Conservation (phyloP, 495 filamentous ascomycete genomes). For the Aspergillus indologenus region DNA sequence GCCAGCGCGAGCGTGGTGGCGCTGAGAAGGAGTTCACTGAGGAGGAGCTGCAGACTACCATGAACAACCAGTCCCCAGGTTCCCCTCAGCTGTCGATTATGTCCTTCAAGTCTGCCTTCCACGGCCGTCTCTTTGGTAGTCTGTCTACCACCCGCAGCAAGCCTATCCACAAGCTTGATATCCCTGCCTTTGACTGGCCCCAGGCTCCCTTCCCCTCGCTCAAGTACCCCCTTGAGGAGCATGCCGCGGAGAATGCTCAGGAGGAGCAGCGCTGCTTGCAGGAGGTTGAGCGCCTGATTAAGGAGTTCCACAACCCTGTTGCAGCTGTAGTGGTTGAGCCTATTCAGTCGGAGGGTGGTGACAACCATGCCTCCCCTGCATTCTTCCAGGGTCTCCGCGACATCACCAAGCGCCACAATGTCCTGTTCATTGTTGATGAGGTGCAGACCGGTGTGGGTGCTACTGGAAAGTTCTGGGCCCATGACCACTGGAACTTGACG, state of each 20-base stretch:
- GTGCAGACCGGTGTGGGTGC: slow-evolving; percentile 93
- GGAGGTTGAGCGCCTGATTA: slow-evolving; percentile 85
- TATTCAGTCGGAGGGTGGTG: slow-evolving; percentile 96
- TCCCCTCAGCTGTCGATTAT: slow-evolving; percentile 85
- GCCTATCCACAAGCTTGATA: slow-evolving; percentile 97
- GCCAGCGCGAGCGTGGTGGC: slow-evolving; percentile 84
- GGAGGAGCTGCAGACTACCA: slow-evolving; percentile 72
- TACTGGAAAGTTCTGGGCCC: slow-evolving; percentile 98
- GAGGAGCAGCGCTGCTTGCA: slow-evolving; percentile 84
- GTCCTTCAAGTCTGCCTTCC: slow-evolving; percentile 91
- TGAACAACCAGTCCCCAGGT: slow-evolving; percentile 83
- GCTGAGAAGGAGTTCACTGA: slow-evolving; percentile 76
- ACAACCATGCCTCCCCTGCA: slow-evolving; percentile 92
- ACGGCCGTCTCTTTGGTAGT: slow-evolving; percentile 90
- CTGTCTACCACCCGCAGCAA: slow-evolving; percentile 94
- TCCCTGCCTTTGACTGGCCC: slow-evolving; percentile 98
- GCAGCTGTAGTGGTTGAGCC: slow-evolving; percentile 90
- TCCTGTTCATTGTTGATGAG: slow-evolving; percentile 96
- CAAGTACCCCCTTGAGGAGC: slow-evolving; percentile 87
- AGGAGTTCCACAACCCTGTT: slow-evolving; percentile 79
- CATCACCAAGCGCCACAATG: slow-evolving; percentile 77
- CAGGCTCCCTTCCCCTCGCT: slow-evolving; percentile 87
- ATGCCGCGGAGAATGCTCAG: slow-evolving; percentile 74
- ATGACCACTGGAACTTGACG: slow-evolving; percentile 90
- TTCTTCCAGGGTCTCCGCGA: slow-evolving; percentile 91